Base-by-base conservation (phyloP, 2,329 filamentous ascomycete species). In the Gyromitra esculenta region DNA sequence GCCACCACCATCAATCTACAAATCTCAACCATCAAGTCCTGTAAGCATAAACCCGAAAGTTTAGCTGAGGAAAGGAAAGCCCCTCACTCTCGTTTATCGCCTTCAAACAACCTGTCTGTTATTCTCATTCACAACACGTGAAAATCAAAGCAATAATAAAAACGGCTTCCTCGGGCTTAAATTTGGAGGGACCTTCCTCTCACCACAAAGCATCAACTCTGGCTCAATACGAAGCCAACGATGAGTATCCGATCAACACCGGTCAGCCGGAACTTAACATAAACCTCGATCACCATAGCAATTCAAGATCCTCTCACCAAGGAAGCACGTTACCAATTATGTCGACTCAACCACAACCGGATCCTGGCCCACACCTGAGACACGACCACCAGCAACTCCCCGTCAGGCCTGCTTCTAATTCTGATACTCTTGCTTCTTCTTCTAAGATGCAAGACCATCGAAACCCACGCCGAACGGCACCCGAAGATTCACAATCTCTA, bases 211-310 rank as follows among this genome's bases (percentile, higher is more conserved):
- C 59, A 57, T 75, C 75, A 77, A 77, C 65, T 77, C 75, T 77
- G 75, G 75, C 75, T 77, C 71, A 54, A 73, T 77, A 77, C 75
- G 75, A 77, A 75, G 64, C 71, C 75, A 60, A 70, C 75, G 71
- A 77, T 77, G 75, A 66, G 69, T 75, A 75, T 73, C 67, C 75
- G 75, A 77, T 77, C 75, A 69, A 73, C 70, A 75, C 75, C 75
- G 75, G 75, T 75, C 75, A 77, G 71, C 75, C 75, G 75, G 75
- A 77, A 66, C 54, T 74, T 62, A 63, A 75, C 71, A 77, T 77
- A 77, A 77, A 77, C 71, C 35, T 77, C 75, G 75, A 77, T 77
- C 75, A 64, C 75, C 71, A 77, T 77, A 77, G 18, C 71, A 75
- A 77, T 77, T 77, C 75, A 77, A 77, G 75, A 77, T 77, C 75